Conservation (phyloP, 192 early-diverging fungal species). For the Coemansia sp. region DNA sequence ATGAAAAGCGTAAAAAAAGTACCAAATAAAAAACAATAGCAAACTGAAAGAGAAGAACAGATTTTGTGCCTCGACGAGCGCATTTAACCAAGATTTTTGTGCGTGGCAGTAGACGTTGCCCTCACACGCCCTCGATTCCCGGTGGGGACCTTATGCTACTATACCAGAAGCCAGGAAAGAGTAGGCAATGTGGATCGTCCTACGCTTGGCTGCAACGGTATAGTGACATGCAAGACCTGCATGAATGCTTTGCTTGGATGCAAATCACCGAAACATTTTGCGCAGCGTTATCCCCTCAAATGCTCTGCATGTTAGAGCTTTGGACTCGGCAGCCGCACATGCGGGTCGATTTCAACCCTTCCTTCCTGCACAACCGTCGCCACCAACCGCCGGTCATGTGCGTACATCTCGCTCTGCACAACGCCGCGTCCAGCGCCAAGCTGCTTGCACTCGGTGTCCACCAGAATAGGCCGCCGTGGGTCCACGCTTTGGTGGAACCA, state of each 20-base stretch:
- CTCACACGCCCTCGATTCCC: background rate
- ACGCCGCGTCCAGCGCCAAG: conserved; percentile 21
- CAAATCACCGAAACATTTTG: background rate
- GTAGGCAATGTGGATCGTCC: background rate
- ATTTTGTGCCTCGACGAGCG: background rate
- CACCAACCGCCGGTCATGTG: conserved; percentile 12
- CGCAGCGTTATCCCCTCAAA: background rate
- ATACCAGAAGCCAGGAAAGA: background rate
- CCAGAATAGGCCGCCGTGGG: conserved; percentile 6
- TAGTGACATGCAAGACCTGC: background rate
- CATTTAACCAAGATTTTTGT: background rate
- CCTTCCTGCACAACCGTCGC: conserved; percentile 29
- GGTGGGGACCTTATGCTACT: background rate
- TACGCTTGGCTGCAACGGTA: background rate
- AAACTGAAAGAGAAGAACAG: background rate
- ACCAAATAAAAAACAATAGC: background rate
- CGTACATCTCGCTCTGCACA: conserved; percentile 24
- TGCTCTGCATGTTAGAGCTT: conserved; percentile 13
- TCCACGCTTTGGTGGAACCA: conserved; percentile 27
- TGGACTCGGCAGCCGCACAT: conserved; percentile 8
- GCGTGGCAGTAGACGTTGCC: background rate
- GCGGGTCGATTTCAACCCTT: conserved; percentile 15
- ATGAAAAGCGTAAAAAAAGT: background rate
- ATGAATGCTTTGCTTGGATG: too few species aligned
- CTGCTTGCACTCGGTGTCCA: conserved; percentile 20